Evolutionary conservation across 352 stramenopile species (phyloP).

Genomic region (Aphanomyces stellatus): DNA sequence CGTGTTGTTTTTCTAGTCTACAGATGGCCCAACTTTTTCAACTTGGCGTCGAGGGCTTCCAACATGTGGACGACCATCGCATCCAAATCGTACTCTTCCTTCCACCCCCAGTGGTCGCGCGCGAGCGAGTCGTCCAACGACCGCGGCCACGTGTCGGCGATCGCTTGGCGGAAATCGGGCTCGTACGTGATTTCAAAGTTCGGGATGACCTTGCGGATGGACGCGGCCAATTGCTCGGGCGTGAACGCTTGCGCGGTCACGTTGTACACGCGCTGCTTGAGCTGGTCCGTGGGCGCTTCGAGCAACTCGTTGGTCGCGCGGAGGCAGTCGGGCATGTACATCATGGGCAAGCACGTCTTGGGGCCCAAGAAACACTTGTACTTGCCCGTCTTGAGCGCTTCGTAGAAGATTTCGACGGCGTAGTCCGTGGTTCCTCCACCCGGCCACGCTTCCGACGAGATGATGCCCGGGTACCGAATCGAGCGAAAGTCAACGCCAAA

Average conservation of each 20-base stretch:
- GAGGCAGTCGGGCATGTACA: slow-evolving; percentile 92
- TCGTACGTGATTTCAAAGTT: slow-evolving; percentile 82
- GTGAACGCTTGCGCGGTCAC: slow-evolving; percentile 87
- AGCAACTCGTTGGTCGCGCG: slow-evolving; percentile 80
- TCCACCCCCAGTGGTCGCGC: slow-evolving; percentile 82
- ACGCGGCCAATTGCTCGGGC: slow-evolving; percentile 67
- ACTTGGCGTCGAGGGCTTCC: slow-evolving; percentile 68
- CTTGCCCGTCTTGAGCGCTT: slow-evolving; percentile 76
- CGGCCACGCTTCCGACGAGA: slow-evolving; percentile 79
- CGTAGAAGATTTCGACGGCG: slow-evolving; percentile 91
- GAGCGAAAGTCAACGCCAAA: slow-evolving; percentile 89
- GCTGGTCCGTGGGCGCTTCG: slow-evolving; percentile 46
- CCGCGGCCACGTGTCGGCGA: slow-evolving; percentile 86
- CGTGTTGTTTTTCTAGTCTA: neutral
- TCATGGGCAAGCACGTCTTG: slow-evolving; percentile 85
- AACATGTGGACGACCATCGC: slow-evolving; percentile 87
- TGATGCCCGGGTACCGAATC: slow-evolving; percentile 86
- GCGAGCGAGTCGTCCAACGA: slow-evolving; percentile 79
- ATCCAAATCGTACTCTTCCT: slow-evolving; percentile 85
- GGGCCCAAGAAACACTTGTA: slow-evolving; percentile 85
- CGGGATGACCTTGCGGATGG: slow-evolving; percentile 83
- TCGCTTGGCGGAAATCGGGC: slow-evolving; percentile 86
- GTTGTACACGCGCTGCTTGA: slow-evolving; percentile 88
- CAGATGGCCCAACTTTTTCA: slow-evolving; percentile 32
- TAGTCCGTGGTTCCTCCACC: slow-evolving; percentile 86